Conservation (phyloP, 805 yeast genomes). For the Saturnispora besseyi region DNA sequence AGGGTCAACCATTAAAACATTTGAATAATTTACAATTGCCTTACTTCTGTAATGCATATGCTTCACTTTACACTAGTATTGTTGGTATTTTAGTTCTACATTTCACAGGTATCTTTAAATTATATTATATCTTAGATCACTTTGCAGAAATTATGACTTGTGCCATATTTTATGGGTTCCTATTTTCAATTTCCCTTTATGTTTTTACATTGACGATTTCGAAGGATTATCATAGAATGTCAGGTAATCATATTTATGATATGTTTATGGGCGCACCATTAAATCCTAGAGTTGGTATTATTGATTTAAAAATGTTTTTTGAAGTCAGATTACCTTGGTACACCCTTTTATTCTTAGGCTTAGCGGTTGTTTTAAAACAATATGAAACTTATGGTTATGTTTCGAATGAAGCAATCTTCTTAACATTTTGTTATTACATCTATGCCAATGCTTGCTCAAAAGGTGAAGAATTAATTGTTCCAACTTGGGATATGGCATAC, state of each 20-base stretch:
- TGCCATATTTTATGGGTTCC: slow-evolving; percentile 73
- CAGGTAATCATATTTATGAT: slow-evolving; percentile 86
- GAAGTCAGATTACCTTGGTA: slow-evolving; percentile 98
- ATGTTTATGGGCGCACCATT: slow-evolving; percentile 96
- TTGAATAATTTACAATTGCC: slow-evolving; percentile 73
- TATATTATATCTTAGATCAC: slow-evolving; percentile 66
- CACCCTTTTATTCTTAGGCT: slow-evolving; percentile 67
- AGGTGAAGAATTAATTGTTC: slow-evolving; percentile 95
- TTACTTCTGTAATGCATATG: slow-evolving; percentile 88
- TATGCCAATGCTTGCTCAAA: slow-evolving; percentile 96
- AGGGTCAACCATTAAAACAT: slow-evolving; percentile 88
- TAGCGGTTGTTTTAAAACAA: slow-evolving; percentile 72
- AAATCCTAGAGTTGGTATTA: slow-evolving; percentile 88
- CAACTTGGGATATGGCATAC: slow-evolving; percentile 99
- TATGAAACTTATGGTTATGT: slow-evolving; percentile 73
- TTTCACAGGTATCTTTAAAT: slow-evolving; percentile 60
- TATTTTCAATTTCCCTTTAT: slow-evolving; percentile 61
- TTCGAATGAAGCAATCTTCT: slow-evolving; percentile 63
- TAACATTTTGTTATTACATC: slow-evolving; percentile 81
- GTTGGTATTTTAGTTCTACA: slow-evolving; percentile 54
- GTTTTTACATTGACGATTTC: slow-evolving; percentile 53
- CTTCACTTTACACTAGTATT: slow-evolving; percentile 67
- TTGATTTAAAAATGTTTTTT: slow-evolving; percentile 94
- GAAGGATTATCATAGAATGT: slow-evolving; percentile 79
- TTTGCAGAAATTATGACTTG: slow-evolving; percentile 92